These are phyloP conservation scores for Bimuria novae-zelandiae DNA, from an alignment of 2,329 filamentous ascomycete genomes.

Conservation along the genomic window DNA sequence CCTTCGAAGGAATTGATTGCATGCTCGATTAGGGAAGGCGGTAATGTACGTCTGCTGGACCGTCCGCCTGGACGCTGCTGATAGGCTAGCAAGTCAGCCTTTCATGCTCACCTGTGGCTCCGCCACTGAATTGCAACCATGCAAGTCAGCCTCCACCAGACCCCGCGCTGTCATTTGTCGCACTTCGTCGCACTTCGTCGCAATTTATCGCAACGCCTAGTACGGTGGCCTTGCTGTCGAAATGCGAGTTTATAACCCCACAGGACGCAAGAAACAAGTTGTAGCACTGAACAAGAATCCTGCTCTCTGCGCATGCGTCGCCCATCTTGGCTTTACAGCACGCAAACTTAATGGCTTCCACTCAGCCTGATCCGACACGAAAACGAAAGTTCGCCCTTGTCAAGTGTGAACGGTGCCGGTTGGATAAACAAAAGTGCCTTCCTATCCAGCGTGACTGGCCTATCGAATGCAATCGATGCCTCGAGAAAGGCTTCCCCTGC, in stretches of 20 bases:
- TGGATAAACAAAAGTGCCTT: slow-evolving; percentile 14
- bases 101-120: not conserved
- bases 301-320: no score
- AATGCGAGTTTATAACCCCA: no score
- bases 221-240: no score
- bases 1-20: not conserved
- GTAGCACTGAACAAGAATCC: no score
- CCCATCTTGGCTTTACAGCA: not conserved
- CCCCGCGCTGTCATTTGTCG: not conserved
- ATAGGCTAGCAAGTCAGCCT: not conserved
- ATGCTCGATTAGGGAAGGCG: not conserved
- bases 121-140: not conserved
- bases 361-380: not conserved
- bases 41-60: no score
- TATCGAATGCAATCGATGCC: slow-evolving; percentile 5
- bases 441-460: slow-evolving; percentile 10
- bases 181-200: not conserved
- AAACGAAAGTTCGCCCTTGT: slow-evolving; percentile 9
- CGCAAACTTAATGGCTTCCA: not conserved
- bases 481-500: slow-evolving; percentile 12
- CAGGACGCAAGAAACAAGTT: no score
- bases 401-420: slow-evolving; percentile 11
- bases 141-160: not conserved
- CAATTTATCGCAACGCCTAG: not conserved
- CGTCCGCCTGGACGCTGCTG: not conserved